A percentile compares a stretch with the other conserved stretches of the same genome.
These are phyloP conservation scores for Spizellomyces sp. DNA, from an alignment of 192 early-diverging fungal genomes.

Conservation along the genomic window DNA sequence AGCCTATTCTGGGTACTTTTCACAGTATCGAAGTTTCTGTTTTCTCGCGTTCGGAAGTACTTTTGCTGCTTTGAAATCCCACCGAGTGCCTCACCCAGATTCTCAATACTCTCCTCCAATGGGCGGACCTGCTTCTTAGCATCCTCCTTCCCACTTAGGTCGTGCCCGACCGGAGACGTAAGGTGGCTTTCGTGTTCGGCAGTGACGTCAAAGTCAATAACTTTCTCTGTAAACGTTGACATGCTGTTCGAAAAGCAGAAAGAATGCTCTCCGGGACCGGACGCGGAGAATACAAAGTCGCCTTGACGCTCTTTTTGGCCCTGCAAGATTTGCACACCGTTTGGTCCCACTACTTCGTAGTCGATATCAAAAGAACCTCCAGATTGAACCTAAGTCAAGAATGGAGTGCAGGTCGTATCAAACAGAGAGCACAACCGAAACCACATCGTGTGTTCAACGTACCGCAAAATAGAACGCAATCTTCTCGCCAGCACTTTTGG, in stretches of 20 bases:
- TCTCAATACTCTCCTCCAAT: constrained; percentile 48
- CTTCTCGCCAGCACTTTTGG: constrained; percentile 84
- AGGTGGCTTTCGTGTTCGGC: constrained; percentile 76
- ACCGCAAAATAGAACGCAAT: constrained; percentile 98
- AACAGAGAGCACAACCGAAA: background rate
- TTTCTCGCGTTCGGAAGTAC: constrained; percentile 88
- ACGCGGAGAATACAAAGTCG: constrained; percentile 91
- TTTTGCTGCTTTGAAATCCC: constrained; percentile 81
- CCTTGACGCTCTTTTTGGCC: constrained; percentile 92
- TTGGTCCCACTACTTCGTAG: constrained; percentile 81
- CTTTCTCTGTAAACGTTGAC: constrained; percentile 92
- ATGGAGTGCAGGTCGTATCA: background rate
- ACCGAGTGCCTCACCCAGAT: constrained; percentile 63
- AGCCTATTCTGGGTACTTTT: constrained; percentile 79
- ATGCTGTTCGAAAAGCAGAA: constrained; percentile 97
- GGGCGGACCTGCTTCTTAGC: constrained; percentile 57
- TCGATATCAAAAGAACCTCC: constrained; percentile 98
- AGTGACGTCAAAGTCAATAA: constrained; percentile 91
- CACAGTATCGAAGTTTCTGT: constrained; percentile 90
- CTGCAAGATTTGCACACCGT: constrained; percentile 64
- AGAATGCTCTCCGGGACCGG: constrained; percentile 84
- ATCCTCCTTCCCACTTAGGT: constrained; percentile 18
- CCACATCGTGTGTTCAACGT: constrained; percentile 40
- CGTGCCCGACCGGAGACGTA: constrained; percentile 12
- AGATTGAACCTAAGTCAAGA: constrained; percentile 75